Evolutionary conservation across 2,329 filamentous ascomycete species (phyloP).

Genomic region (Fusarium verticillioides): DNA sequence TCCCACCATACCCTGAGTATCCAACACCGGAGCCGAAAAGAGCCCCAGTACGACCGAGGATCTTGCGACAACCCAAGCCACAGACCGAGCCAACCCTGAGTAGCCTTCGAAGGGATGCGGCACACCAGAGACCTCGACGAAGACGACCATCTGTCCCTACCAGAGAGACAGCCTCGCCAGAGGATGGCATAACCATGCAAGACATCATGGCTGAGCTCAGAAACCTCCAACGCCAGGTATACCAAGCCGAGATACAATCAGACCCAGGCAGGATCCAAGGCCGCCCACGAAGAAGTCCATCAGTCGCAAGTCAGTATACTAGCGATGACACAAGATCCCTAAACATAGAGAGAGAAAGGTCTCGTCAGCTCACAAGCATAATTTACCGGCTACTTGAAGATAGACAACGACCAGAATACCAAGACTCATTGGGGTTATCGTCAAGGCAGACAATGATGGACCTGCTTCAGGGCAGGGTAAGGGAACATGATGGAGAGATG

Average conservation of each 20-base stretch:
- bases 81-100: background rate
- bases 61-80: background rate
- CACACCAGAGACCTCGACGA: background rate
- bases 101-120: too few relatives aligned
- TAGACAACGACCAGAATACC: background rate
- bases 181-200: background rate
- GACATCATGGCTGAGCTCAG: background rate
- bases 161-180: background rate
- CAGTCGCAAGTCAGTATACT: background rate
- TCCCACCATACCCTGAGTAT: background rate
- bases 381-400: constrained; percentile 7
- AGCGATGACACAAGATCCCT: background rate
- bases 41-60: background rate
- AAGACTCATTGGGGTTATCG: background rate
- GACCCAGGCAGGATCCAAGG: background rate
- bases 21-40: background rate
- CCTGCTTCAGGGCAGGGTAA: background rate
- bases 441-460: background rate
- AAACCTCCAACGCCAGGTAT: background rate
- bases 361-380: background rate
- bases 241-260: background rate
- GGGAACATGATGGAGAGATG: background rate
- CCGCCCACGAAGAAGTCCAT: background rate
- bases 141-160: background rate
- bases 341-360: constrained; percentile 3